A percentile compares a stretch with the other conserved stretches of the same genome.
Conservation (phyloP, 2,329 filamentous ascomycete genomes). For the Nothopassalora personata region DNA sequence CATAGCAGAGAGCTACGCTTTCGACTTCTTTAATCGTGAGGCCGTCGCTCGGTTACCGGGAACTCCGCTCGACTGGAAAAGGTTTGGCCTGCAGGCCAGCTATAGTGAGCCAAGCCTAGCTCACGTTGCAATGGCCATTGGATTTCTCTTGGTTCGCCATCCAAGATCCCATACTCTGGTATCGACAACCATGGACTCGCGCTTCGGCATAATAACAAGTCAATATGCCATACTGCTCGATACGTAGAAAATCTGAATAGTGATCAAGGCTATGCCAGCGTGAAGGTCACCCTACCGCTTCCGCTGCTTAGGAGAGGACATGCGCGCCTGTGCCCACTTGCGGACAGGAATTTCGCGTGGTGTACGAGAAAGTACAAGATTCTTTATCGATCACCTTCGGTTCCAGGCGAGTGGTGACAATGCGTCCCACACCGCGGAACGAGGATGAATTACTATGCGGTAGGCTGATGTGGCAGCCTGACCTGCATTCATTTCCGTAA, state of each 20-base stretch:
- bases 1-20: not conserved
- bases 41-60: not conserved
- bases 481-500: too few relatives aligned
- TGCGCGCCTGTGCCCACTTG: not conserved
- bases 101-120: not conserved
- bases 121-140: not conserved
- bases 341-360: not conserved
- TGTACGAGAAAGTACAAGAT: not conserved
- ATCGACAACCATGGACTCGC: not conserved
- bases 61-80: not conserved
- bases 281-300: not conserved
- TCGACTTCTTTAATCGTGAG: not conserved
- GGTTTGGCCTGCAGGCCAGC: not conserved
- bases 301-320: not conserved
- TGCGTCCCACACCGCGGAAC: not conserved
- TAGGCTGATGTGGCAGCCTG: too few relatives aligned
- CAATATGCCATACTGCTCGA: not conserved
- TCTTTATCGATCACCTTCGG: not conserved
- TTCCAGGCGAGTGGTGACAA: not conserved
- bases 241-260: not conserved
- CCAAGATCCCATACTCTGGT: not conserved
- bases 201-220: not conserved
- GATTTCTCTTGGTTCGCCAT: not conserved
- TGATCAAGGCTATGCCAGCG: not conserved
- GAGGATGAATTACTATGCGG: too few relatives aligned